Base-by-base conservation (phyloP, 176 grass and related monocot genomes). In the Oryza meridionalis region DNA sequence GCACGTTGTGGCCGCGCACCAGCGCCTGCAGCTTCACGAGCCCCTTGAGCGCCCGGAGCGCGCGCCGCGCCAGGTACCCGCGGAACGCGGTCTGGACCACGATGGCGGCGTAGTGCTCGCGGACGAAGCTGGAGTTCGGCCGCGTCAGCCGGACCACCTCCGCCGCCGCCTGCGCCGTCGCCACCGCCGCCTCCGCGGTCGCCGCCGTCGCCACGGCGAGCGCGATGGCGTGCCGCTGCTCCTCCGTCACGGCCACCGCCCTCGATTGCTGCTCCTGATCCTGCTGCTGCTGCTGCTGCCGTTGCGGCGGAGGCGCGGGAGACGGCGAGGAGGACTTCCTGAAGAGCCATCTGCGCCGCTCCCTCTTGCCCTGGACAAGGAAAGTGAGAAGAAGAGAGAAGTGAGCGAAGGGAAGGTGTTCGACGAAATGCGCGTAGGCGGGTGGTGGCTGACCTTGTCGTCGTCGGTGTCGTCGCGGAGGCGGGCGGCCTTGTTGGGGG, bases 21-120 rank as follows among this genome's bases (percentile, higher is more conserved):
- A 99, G 86, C 55, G 96, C 96, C 82, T 99, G 96, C 51, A 99
- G 89, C 89, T 96, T 96, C 10, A 99, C 96, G 24, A 99, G 88
- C 27, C 96, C 96, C 59, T 82, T 92, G 15, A 99, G 80, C 5
- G 96, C 96, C 2, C 91, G 87, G 73, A 99, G 81, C 70, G 96
- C 96, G 11, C 93, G 91, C 72, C 91, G 86, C 70, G 93, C 93
- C 26, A 98, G 82, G 87, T 95, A 98, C 0, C 93, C 96, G 0
- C 96, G 87, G 88, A 98, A 98, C 53, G 96, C 87, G 2, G 96
- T 98, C 78, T 98, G 96, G 29, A 98, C 85, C 31, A 81, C 70
- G 53, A 94, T 73, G 74, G 96, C 93, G 19, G 93, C 91, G 75
- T 90, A 84, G 79, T 93, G 89, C 59, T 93, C 90, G 22, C 87